A percentile compares a stretch with the other conserved stretches of the same genome.
Conservation (phyloP, 768 basidiomycete species). For the Psilocybe tampanensis region DNA sequence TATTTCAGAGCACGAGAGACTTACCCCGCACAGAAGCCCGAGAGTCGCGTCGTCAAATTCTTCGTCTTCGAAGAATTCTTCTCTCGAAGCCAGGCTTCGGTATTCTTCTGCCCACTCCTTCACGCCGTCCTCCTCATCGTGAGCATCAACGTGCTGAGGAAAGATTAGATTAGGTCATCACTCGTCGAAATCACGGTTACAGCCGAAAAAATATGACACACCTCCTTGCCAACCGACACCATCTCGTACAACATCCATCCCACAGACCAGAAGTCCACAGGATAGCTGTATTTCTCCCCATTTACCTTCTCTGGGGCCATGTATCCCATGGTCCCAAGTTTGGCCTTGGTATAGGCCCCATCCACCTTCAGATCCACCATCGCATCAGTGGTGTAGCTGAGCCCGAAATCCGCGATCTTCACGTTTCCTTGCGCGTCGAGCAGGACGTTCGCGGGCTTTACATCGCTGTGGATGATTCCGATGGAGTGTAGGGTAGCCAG, state of each 20-base stretch:
- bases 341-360: not conserved
- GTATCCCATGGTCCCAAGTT: not conserved
- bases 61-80: not conserved
- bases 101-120: not conserved
- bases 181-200: not conserved
- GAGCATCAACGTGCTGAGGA: not conserved
- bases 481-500: conserved; percentile 16
- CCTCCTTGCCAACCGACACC: not conserved
- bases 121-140: not conserved
- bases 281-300: not conserved
- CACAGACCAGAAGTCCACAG: conserved; percentile 4
- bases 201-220: not conserved
- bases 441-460: conserved; percentile 22
- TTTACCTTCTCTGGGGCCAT: not conserved
- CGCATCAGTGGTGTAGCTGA: not conserved
- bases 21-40: not conserved
- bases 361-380: not conserved
- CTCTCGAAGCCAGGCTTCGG: not conserved
- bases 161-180: not conserved
- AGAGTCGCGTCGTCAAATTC: not conserved
- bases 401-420: conserved; percentile 18
- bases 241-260: not conserved
- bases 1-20: no score
- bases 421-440: conserved; percentile 13
- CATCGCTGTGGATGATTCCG: conserved; percentile 19